Evolutionary conservation across 1,284 basidiomycete species (phyloP), one percentile per base, ranked within the genome.

Genomic region (Afroboletus lepidellus): DNA sequence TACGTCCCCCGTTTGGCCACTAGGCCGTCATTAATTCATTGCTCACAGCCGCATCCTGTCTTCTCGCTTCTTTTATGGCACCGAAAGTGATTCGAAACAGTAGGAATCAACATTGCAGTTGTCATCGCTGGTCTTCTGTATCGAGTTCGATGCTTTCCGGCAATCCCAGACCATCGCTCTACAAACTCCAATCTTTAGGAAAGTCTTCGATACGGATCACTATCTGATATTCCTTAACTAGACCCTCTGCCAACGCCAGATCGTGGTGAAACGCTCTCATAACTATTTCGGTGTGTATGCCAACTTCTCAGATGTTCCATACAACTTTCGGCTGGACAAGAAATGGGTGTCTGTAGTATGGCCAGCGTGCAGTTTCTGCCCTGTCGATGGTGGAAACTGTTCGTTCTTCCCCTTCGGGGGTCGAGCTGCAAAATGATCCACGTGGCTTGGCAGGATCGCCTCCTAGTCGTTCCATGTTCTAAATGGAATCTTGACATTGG

Each of bases 211-310:
- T 11, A 1, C 21, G 12, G 23, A 32, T 9, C 6, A 4, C 39
- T 16, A 13, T 29, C 15, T 15, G 25, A 29, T 8, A 3, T 16
- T 9, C 21, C n/a, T 3, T 24, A 33, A 47, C 48, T 36, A 82
- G 81, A n/a, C 80, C 87, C 29, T 75, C 78, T 25, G 67, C 76
- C 0, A 69, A 74, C 21, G 81, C 84, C 3, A 69, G 83, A 34
- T 74, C 85, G 2, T 74, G 85, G n/a, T 59, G 87, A 21, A 86
- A 86, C 56, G 83, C 84, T 4, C 71, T 86, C 25, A 75, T 79
- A 46, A 76, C 87, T 27, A 72, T 87, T 42, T 78, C 77, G 15
- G 81, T 81, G 59, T 42, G 72, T 53, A 57, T 6, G 20, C 36
- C 8, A 30, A 12, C 15, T 3, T 7, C 21, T 37, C 2, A 23